Base-by-base conservation (phyloP, 1,284 basidiomycete species). In the Coniferiporia sulphurascens region DNA sequence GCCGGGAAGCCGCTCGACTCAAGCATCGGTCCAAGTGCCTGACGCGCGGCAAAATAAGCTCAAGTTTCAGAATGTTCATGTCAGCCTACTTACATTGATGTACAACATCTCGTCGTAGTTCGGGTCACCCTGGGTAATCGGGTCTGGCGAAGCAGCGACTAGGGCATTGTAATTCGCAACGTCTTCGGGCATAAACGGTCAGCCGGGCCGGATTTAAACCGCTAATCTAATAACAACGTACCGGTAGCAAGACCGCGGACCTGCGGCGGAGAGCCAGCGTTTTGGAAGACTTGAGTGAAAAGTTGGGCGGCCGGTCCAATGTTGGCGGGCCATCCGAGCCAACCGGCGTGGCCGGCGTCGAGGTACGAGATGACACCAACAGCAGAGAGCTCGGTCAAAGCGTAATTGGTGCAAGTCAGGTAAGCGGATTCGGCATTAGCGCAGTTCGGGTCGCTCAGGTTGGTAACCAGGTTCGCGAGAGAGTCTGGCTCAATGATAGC, bases 121-220 rank as follows among this genome's bases (percentile, higher is more conserved):
- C 35, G 75, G 63, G 71, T 85, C 77, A 57, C 78, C 78, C 64
- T 78, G 76, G 36, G 83, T 85, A 69, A 82, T 77, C 12, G 83
- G 82, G 69, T 86, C 84, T 61, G 83, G 81, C 44, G 70, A 70
- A 13, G 74, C 66, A n/a, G 82, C 77, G 59, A 64, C 71, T 36
- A 85, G 73, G 34, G 83, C 78, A 64, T 85, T 85, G 74, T 83
- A 85, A 75, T 85, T 85, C 59, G 83, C 80, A 57, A 85, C 83
- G 71, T 85, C 70, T 71, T 27, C 27, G 27, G 27, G 55, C 15
- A 46, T 19, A 48, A 36, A 46, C 32, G 55, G 27, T 38, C 19
- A 3, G 22, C 4, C 17, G n/a, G 17, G 44, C 19, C 8, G 8
- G 3, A 17, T 46, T 46, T 17, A n/a, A 17, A 9, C 19, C 32